Evolutionary conservation across 176 grass and related monocot species (phyloP).

Genomic region (Olyra latifolia): DNA sequence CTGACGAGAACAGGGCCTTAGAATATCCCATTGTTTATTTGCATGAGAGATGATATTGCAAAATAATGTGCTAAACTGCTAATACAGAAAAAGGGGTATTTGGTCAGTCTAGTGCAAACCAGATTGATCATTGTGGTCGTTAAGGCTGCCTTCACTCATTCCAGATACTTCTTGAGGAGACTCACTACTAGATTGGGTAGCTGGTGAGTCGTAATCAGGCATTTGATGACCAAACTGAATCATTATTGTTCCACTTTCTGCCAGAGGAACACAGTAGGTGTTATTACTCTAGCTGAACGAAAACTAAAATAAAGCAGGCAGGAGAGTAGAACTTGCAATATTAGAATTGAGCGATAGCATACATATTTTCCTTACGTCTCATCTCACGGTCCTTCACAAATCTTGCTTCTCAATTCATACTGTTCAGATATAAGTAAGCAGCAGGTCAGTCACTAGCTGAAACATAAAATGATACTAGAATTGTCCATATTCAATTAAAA

Average conservation of each 20-base stretch:
- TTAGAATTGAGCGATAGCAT: conserved; percentile 20
- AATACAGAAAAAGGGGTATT: conserved; percentile 23
- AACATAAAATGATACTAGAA: not conserved
- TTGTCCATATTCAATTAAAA: not conserved
- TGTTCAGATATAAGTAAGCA: conserved; percentile 34
- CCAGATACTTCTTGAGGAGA: conserved; percentile 67
- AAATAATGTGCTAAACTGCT: conserved; percentile 7
- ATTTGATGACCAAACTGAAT: conserved; percentile 63
- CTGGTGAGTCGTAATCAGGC: conserved; percentile 51
- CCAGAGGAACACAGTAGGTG: not conserved
- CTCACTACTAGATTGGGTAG: conserved; percentile 57
- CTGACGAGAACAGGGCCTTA: too few relatives aligned
- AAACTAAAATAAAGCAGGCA: not conserved
- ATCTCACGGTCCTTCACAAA: conserved; percentile 25
- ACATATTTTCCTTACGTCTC: conserved; percentile 43
- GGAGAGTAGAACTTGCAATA: not conserved
- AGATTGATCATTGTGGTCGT: conserved; percentile 55
- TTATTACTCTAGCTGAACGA: conserved; percentile 9
- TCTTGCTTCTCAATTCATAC: conserved; percentile 52
- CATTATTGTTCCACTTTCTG: conserved; percentile 60
- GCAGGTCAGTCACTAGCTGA: conserved; percentile 11
- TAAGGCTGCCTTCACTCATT: conserved; percentile 68
- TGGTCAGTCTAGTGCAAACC: conserved; percentile 27
- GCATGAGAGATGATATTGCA: conserved; percentile 7
- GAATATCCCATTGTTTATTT: not conserved